These are phyloP conservation scores for Nitzschia sp. DNA, from an alignment of 108 stramenopile genomes.

Conservation along the genomic window DNA sequence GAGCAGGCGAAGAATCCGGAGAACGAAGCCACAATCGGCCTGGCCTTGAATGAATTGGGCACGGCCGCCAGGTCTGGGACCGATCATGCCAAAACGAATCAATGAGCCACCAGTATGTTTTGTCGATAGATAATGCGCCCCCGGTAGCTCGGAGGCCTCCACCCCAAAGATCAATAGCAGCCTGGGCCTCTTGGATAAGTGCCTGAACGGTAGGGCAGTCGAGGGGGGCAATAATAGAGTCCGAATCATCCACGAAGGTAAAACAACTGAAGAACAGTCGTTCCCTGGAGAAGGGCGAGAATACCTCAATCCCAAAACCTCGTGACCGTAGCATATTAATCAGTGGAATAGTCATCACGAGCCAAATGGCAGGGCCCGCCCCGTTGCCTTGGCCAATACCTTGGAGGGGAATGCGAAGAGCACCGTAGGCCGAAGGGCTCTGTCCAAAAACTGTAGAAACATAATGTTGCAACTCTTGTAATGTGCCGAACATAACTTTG, in stretches of 20 bases:
- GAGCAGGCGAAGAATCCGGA: too few relatives aligned
- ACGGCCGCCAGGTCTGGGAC: too few relatives aligned
- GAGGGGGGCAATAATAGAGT: background rate
- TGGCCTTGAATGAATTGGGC: too few relatives aligned
- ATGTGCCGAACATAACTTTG: too few relatives aligned
- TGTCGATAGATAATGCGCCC: background rate
- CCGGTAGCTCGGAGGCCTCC: background rate
- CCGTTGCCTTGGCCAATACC: slow-evolving; percentile 6
- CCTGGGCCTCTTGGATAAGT: background rate
- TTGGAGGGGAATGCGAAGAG: too few relatives aligned
- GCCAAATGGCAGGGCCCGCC: slow-evolving; percentile 4
- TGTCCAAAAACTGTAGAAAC: too few relatives aligned
- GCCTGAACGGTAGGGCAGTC: background rate
- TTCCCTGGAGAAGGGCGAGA: background rate
- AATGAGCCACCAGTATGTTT: too few relatives aligned
- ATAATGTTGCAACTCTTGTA: too few relatives aligned
- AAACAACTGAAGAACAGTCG: background rate
- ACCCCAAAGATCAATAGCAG: background rate
- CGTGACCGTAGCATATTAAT: background rate
- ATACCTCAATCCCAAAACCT: background rate
- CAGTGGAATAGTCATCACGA: slow-evolving; percentile 6
- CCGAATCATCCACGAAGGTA: background rate
- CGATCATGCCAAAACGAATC: background rate
- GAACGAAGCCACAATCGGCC: too few relatives aligned
- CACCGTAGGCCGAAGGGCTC: too few relatives aligned